phyloP scores from a whole-genome alignment of 345 rosid species.

The Brassica juncea region DNA sequence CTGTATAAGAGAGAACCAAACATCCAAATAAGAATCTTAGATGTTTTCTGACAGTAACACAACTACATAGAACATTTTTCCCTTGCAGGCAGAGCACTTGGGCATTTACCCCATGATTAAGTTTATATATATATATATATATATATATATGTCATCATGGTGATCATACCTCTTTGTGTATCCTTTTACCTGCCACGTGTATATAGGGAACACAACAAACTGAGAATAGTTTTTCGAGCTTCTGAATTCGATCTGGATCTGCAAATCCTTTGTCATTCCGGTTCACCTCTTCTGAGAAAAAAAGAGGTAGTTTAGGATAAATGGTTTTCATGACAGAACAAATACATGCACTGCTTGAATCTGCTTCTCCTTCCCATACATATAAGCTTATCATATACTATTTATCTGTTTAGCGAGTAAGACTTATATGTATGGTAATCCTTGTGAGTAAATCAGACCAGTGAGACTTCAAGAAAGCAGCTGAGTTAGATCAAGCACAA shows the following conservation, averaged over 20 bases:
- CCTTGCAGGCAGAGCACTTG: not conserved
- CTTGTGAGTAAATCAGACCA: not conserved
- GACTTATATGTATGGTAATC: too few species aligned
- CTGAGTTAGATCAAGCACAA: not conserved
- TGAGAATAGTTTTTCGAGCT: conserved; percentile 89
- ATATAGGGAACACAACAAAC: conserved; percentile 92
- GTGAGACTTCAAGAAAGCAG: not conserved
- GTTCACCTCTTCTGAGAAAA: conserved; percentile 35
- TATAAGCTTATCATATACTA: conserved; percentile 54
- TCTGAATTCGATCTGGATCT: conserved; percentile 80
- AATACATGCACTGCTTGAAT: conserved; percentile 62
- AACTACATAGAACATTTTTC: not conserved
- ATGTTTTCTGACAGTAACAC: not conserved
- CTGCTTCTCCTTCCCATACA: conserved; percentile 95
- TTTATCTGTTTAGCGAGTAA: not conserved
- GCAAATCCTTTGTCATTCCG: conserved; percentile 84
- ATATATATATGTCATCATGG: conserved; percentile 2
- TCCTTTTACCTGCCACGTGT: conserved; percentile 96
- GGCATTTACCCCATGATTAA: not conserved
- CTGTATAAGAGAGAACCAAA: conserved; percentile 38
- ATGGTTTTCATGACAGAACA: not conserved
- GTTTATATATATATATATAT: not conserved
- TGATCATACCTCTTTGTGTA: conserved; percentile 74
- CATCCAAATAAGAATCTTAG: not conserved
- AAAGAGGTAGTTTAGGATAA: conserved; percentile 20